These are phyloP conservation scores for Haplosporangium sp. DNA, from an alignment of 371 early-diverging fungal species.

Conservation along the genomic window DNA sequence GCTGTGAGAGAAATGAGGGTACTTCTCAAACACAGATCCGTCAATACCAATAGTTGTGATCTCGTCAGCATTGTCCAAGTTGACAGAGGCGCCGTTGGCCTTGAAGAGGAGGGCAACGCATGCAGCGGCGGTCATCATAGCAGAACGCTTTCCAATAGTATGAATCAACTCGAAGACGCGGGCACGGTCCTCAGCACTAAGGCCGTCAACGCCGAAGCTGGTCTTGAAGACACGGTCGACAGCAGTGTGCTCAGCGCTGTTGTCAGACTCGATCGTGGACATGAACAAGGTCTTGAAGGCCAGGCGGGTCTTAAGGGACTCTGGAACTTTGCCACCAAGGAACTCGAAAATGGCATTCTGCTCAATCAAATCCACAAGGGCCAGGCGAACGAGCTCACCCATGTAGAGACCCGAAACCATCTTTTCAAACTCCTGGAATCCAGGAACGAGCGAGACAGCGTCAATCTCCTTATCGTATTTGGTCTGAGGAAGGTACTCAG, in stretches of 20 bases:
- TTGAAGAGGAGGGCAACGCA: constrained; percentile 46
- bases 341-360: constrained; percentile 28
- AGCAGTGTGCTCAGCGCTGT: constrained; percentile 56
- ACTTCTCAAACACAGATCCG: constrained; percentile 57
- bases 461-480: constrained; percentile 88
- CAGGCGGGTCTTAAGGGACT: constrained; percentile 30
- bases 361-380: constrained; percentile 70
- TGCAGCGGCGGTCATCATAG: constrained; percentile 51
- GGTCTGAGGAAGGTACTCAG: constrained; percentile 84
- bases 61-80: constrained; percentile 44
- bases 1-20: constrained; percentile 51
- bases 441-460: constrained; percentile 77
- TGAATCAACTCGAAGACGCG: constrained; percentile 43
- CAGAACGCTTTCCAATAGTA: constrained; percentile 44
- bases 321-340: constrained; percentile 43
- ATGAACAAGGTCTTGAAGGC: constrained; percentile 64
- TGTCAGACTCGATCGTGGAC: constrained; percentile 71
- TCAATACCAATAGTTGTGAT: constrained; percentile 57
- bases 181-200: constrained; percentile 33
- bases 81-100: constrained; percentile 45
- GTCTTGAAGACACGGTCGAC: constrained; percentile 48
- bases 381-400: constrained; percentile 88
- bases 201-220: constrained; percentile 33
- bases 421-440: constrained; percentile 91
- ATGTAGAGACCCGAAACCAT: constrained; percentile 97